These are phyloP conservation scores for Leishmania mexicana DNA, from an alignment of 208 protist genomes.

Conservation along the genomic window DNA sequence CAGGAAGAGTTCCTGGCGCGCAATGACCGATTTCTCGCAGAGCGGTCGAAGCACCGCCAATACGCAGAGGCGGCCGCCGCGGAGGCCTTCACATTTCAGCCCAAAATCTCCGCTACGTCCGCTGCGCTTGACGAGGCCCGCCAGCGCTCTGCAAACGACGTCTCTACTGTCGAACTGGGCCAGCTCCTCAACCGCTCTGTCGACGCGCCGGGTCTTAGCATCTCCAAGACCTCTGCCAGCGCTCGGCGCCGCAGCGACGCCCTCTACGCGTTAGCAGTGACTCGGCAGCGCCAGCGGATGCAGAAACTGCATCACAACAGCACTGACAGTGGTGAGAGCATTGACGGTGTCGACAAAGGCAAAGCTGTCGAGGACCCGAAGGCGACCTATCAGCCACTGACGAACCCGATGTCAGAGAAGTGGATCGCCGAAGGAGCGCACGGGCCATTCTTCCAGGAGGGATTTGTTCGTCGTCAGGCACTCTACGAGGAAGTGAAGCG, in stretches of 20 bases:
- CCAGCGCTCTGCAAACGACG: background rate
- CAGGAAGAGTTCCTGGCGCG: constrained; percentile 49
- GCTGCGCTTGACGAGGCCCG: constrained; percentile 53
- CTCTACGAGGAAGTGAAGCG: constrained; percentile 67
- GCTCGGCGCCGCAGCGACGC: constrained; percentile 19
- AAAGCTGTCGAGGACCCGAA: background rate
- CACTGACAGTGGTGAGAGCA: no score
- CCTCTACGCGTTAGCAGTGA: constrained; percentile 24
- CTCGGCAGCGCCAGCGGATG: constrained; percentile 20
- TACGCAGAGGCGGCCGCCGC: constrained; percentile 28
- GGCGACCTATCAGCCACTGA: constrained; percentile 37
- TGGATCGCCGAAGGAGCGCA: constrained; percentile 82
- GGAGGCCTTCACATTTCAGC: constrained; percentile 50
- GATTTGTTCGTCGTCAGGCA: constrained; percentile 76
- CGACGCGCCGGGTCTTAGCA: background rate
- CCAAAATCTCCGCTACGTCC: constrained; percentile 66
- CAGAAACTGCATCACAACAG: background rate
- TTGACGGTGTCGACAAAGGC: background rate
- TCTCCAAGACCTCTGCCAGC: background rate
- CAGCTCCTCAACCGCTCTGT: constrained; percentile 13
- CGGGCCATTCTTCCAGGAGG: constrained; percentile 59
- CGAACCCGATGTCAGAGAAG: constrained; percentile 58
- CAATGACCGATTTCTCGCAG: constrained; percentile 41
- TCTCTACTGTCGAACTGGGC: constrained; percentile 3
- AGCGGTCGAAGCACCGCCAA: constrained; percentile 39